These are phyloP conservation scores for Penicillium mononematosum DNA, from an alignment of 495 filamentous ascomycete species.

Conservation along the genomic window DNA sequence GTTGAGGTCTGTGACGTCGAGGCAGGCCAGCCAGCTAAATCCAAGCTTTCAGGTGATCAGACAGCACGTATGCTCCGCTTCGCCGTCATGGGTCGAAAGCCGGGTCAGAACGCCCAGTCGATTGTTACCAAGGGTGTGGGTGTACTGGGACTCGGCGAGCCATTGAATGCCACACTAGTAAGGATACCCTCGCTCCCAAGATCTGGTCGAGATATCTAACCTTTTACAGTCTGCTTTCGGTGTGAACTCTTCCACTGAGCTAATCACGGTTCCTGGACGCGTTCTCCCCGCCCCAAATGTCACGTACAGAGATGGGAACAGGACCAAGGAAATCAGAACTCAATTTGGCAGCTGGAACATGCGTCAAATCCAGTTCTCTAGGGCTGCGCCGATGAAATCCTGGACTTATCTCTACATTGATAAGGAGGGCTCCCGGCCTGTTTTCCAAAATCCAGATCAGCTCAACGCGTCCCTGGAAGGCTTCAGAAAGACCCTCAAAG, in stretches of 20 bases:
- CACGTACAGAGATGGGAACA: slow-evolving; percentile 43
- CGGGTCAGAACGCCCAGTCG: slow-evolving; percentile 62
- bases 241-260: slow-evolving; percentile 47
- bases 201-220: not conserved
- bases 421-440: not conserved
- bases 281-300: slow-evolving; percentile 57
- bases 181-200: slow-evolving; percentile 9
- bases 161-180: slow-evolving; percentile 31
- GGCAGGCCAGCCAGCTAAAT: slow-evolving; percentile 61
- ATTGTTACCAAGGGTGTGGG: slow-evolving; percentile 57
- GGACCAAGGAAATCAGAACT: slow-evolving; percentile 25
- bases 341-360: slow-evolving; percentile 58
- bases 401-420: slow-evolving; percentile 42
- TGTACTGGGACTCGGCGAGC: slow-evolving; percentile 45
- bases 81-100: slow-evolving; percentile 57
- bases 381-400: slow-evolving; percentile 25
- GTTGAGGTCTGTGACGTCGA: slow-evolving; percentile 63
- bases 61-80: slow-evolving; percentile 65
- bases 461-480: slow-evolving; percentile 13
- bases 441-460: slow-evolving; percentile 11
- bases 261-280: slow-evolving; percentile 66
- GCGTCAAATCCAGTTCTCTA: slow-evolving; percentile 43
- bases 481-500: slow-evolving; percentile 26
- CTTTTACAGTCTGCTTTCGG: slow-evolving; percentile 50
- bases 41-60: slow-evolving; percentile 56